Evolutionary conservation across 345 rosid genomes (phyloP), one percentile per base, ranked within the genome.

Genomic region (Eucalyptus melliodora): DNA sequence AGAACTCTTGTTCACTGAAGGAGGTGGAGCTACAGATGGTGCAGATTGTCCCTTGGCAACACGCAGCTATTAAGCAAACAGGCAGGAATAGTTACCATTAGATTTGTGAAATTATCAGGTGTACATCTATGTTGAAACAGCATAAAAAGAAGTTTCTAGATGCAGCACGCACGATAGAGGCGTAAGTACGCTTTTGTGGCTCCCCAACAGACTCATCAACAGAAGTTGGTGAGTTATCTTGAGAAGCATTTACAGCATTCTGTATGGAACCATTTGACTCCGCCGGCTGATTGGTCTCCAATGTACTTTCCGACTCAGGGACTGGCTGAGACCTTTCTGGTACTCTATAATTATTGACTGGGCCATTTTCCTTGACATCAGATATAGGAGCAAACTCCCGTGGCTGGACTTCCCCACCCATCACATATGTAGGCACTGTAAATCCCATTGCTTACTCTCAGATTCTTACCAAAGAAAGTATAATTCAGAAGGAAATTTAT

Each of bases 141-240:
- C 49, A 21, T 4, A 53, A 53, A 53, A 16, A 21, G 8, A 21
- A 90, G 91, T 37, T 72, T 37, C 26, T 37, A 77, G 85, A 21
- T 40, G 47, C 47, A 77, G 85, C 88, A 89, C 96, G 69, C 95
- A 96, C 98, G 93, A 96, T 95, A 62, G 97, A 95, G 86, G 98
- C 98, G 77, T 95, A 95, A 47, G 97, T 96, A 91, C 90, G 97
- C 87, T 93, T 95, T 89, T 91, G 97, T 86, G 94, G 94, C 90
- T 93, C 97, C 62, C 88, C 95, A 77, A 90, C 89, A 86, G 94
- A 88, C 88, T 95, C 95, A 89, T 95, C 94, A 72, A 92, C 89
- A 88, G 93, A 89, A 53, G 94, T 88, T 89, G 92, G 91, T 89
- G 93, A 72, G 42, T 89, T 90, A 86, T 95, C 95, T 86, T 91